Percentiles rank a stretch among this genome's conserved stretches.
Conservation (phyloP, 768 basidiomycete genomes). For the Russula abietina region DNA sequence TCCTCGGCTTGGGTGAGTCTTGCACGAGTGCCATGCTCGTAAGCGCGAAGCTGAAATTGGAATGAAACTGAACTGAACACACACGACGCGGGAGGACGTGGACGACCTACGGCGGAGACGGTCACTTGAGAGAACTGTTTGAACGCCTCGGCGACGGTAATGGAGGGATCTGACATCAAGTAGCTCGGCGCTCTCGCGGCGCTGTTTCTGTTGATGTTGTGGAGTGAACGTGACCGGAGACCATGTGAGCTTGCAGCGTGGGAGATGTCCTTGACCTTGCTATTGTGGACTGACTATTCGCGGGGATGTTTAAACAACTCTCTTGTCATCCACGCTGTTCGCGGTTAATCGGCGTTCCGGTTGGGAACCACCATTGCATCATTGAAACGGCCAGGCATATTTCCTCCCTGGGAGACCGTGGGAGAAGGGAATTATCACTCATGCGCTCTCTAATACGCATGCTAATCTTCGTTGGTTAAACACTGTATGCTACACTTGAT, state of each 20-base stretch:
- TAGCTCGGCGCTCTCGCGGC: background rate
- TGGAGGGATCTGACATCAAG: constrained; percentile 28
- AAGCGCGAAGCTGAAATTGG: constrained; percentile 18
- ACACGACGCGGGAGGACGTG: background rate
- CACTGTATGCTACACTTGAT: background rate
- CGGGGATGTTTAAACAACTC: background rate
- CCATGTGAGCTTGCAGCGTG: background rate
- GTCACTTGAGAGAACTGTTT: constrained; percentile 38
- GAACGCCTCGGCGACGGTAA: constrained; percentile 40
- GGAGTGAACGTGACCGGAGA: background rate
- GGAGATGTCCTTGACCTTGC: background rate
- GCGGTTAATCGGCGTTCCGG: background rate
- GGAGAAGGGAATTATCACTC: no score
- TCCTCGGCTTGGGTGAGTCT: constrained; percentile 16
- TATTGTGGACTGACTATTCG: background rate
- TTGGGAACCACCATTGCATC: background rate
- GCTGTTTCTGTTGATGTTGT: background rate
- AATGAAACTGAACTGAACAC: background rate
- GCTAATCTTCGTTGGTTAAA: background rate
- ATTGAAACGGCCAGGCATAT: background rate
- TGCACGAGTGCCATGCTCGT: constrained; percentile 22
- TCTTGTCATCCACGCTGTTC: background rate
- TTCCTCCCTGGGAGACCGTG: no score
- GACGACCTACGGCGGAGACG: constrained; percentile 34
- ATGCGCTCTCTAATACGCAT: no score